Percentiles rank a stretch among this genome's conserved stretches.
These are phyloP conservation scores for Neocatenulostroma microsporum DNA, from an alignment of 2,329 filamentous ascomycete species.

Conservation along the genomic window DNA sequence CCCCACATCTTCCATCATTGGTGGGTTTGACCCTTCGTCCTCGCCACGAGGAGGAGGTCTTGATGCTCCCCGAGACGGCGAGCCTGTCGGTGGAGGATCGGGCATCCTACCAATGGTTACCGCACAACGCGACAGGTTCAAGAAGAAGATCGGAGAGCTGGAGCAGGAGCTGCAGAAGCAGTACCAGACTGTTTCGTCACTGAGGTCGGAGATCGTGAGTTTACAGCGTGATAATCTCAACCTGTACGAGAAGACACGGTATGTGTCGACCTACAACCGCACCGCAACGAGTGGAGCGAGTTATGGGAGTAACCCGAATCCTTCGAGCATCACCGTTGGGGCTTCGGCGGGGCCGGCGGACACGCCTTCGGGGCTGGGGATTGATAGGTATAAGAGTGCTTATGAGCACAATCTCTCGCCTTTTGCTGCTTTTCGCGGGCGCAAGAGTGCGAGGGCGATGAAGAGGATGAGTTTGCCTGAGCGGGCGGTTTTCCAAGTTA, in stretches of 20 bases:
- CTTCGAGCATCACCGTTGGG: conserved; percentile 58
- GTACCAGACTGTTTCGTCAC: conserved; percentile 71
- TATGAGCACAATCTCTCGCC: conserved; percentile 95
- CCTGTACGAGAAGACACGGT: conserved; percentile 95
- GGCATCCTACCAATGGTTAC: conserved; percentile 97
- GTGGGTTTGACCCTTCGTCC: conserved; percentile 68
- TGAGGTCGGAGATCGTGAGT: conserved; percentile 83
- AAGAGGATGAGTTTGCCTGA: conserved; percentile 90
- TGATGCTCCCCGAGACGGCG: conserved; percentile 56
- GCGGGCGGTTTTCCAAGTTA: conserved; percentile 80
- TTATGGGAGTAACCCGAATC: conserved; percentile 57
- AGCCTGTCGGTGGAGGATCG: conserved; percentile 59
- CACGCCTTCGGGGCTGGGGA: conserved; percentile 55
- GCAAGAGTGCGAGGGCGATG: conserved; percentile 83
- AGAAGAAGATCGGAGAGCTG: conserved; percentile 85
- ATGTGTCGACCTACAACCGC: conserved; percentile 83
- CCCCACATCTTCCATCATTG: conserved; percentile 96
- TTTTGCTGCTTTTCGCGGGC: conserved; percentile 90
- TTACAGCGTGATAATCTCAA: conserved; percentile 94
- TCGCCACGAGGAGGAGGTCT: conserved; percentile 36
- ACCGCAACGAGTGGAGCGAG: conserved; percentile 57
- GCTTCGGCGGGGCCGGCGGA: conserved; percentile 22
- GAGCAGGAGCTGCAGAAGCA: conserved; percentile 82
- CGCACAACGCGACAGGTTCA: conserved; percentile 95
- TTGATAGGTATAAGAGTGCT: conserved; percentile 81